Evolutionary conservation across 1,139 yeast genomes (phyloP).

Genomic region (Hansenula lynferdii): DNA sequence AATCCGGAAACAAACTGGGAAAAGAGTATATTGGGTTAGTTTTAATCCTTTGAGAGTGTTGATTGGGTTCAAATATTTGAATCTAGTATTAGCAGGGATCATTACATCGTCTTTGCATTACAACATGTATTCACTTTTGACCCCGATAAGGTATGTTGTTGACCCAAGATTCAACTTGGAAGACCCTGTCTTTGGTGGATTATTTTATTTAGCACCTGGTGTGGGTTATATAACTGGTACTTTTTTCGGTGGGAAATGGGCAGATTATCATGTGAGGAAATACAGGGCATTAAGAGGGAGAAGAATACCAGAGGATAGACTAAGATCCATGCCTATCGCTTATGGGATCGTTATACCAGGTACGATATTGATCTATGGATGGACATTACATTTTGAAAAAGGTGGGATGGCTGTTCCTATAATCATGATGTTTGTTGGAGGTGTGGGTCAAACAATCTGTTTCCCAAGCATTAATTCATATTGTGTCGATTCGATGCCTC

Average conservation of each 20-base stretch:
- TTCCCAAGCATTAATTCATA: conserved; percentile 50
- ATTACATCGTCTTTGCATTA: conserved; percentile 36
- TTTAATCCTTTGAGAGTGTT: conserved; percentile 42
- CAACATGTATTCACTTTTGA: conserved; percentile 45
- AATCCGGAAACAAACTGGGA: conserved; percentile 18
- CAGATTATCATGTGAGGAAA: conserved; percentile 40
- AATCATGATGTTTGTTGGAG: conserved; percentile 40
- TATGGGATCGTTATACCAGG: conserved; percentile 37
- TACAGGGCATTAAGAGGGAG: conserved; percentile 36
- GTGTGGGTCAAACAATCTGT: conserved; percentile 43
- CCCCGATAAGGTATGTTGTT: conserved; percentile 50
- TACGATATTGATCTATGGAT: conserved; percentile 43
- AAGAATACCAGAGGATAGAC: conserved; percentile 47
- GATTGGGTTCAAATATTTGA: conserved; percentile 35
- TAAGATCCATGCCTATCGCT: conserved; percentile 35
- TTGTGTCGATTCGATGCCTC: conserved; percentile 52
- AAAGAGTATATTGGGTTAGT: conserved; percentile 34
- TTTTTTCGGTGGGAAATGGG: conserved; percentile 44
- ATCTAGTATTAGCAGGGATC: conserved; percentile 39
- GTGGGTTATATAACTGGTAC: conserved; percentile 44
- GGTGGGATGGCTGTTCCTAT: conserved; percentile 55
- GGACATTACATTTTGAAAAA: conserved; percentile 41
- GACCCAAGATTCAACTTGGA: conserved; percentile 46
- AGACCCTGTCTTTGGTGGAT: conserved; percentile 41
- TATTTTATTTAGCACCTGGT: conserved; percentile 52